Evolutionary conservation across 805 yeast species (phyloP).

Genomic region (Monosporozyma aerobia): DNA sequence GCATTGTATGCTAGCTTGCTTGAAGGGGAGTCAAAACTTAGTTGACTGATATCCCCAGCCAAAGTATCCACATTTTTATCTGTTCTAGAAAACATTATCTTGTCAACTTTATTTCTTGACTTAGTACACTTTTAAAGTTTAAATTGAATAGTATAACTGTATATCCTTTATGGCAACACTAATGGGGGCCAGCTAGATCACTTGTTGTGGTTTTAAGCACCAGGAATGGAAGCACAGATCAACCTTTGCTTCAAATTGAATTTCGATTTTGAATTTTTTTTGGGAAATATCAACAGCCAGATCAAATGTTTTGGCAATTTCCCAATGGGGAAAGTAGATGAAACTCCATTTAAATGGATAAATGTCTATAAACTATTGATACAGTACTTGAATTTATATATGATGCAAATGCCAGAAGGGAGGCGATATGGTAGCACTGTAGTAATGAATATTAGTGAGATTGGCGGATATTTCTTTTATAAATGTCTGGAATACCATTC

Average conservation of each 20-base stretch:
- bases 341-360: neutral
- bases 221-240: neutral
- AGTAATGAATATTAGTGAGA: neutral
- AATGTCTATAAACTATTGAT: neutral
- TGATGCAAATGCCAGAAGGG: neutral
- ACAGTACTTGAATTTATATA: neutral
- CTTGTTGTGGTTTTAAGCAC: neutral
- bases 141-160: neutral
- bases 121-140: neutral
- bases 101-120: neutral
- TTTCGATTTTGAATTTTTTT: neutral
- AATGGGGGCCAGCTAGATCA: neutral
- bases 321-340: neutral
- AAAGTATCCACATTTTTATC: conserved; percentile 27
- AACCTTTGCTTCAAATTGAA: neutral
- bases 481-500: conserved; percentile 6
- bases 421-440: neutral
- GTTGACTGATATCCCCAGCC: conserved; percentile 29
- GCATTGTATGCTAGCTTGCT: neutral
- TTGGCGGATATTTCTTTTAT: neutral
- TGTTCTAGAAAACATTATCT: conserved; percentile 19
- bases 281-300: neutral
- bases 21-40: conserved; percentile 21
- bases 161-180: neutral
- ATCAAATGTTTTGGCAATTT: neutral